Evolutionary conservation across 108 stramenopile genomes (phyloP).

Genomic region (Pseudonitzschia multistriata): DNA sequence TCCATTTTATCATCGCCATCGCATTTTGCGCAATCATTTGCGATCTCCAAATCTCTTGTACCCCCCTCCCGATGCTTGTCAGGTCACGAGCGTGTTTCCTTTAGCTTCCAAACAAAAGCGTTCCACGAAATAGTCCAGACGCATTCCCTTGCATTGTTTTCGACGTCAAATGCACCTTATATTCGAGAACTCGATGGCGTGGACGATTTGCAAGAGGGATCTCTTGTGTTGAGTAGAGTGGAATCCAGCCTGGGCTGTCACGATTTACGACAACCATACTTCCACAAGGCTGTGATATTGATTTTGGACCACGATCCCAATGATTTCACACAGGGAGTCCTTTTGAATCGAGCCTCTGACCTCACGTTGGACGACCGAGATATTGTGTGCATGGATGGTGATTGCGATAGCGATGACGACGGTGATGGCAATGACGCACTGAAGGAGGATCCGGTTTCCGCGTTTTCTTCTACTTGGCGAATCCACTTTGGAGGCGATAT

Average conservation of each 20-base stretch:
- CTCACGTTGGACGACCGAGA: slow-evolving; percentile 40
- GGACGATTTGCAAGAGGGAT: slow-evolving; percentile 45
- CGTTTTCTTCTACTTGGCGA: slow-evolving; percentile 16
- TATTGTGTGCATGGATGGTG: slow-evolving; percentile 35
- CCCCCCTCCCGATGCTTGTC: too few relatives aligned
- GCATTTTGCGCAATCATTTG: too few relatives aligned
- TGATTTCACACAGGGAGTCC: slow-evolving; percentile 60
- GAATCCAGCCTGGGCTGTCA: slow-evolving; percentile 45
- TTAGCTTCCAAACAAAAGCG: not conserved
- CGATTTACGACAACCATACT: slow-evolving; percentile 45
- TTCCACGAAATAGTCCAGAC: too few relatives aligned
- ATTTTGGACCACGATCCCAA: slow-evolving; percentile 47
- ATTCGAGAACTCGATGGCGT: slow-evolving; percentile 2
- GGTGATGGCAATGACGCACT: not conserved
- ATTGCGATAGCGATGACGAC: slow-evolving; percentile 29
- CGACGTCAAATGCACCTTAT: too few relatives aligned
- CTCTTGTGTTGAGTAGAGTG: slow-evolving; percentile 47
- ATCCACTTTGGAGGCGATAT: slow-evolving; percentile 67
- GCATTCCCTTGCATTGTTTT: too few relatives aligned
- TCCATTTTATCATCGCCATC: too few relatives aligned
- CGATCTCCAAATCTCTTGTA: too few relatives aligned
- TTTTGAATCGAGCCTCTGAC: slow-evolving; percentile 50
- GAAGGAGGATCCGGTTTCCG: not conserved
- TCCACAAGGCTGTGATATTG: slow-evolving; percentile 62
- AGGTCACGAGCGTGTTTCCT: too few relatives aligned